Conservation (phyloP, 805 yeast species). For the Metschnikowia vanudenii region DNA sequence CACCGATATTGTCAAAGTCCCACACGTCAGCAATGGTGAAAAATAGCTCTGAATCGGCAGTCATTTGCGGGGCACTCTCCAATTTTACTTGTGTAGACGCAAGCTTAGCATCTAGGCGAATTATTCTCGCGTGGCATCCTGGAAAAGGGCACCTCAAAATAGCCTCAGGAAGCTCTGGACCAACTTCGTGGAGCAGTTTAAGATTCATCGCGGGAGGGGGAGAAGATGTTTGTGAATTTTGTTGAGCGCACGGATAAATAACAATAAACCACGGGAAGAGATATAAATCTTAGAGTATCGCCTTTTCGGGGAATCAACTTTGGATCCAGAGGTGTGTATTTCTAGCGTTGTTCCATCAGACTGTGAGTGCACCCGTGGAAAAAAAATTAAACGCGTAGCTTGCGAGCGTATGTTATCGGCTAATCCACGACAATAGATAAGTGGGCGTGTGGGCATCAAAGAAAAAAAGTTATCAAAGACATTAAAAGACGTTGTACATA, state of each 20-base stretch:
- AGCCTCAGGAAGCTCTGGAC: conserved; percentile 8
- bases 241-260: too few species aligned
- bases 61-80: conserved; percentile 32
- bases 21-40: conserved; percentile 57
- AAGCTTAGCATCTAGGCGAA: conserved; percentile 19
- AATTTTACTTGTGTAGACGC: conserved; percentile 12
- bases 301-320: background rate
- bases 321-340: background rate
- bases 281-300: too few species aligned
- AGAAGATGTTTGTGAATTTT: too few species aligned
- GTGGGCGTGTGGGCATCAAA: too few species aligned
- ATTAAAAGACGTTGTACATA: too few species aligned
- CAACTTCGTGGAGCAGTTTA: conserved; percentile 8
- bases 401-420: too few species aligned
- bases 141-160: conserved; percentile 27
- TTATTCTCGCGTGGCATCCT: conserved; percentile 26
- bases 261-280: too few species aligned
- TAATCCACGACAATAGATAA: too few species aligned
- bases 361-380: too few species aligned
- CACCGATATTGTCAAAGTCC: conserved; percentile 81
- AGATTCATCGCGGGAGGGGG: conserved; percentile 1
- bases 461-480: too few species aligned
- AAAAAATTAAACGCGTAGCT: too few species aligned
- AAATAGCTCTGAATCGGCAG: conserved; percentile 27
- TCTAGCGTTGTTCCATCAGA: too few species aligned